These are phyloP conservation scores for Hypericum perforatum DNA, from an alignment of 345 rosid genomes.

Conservation along the genomic window DNA sequence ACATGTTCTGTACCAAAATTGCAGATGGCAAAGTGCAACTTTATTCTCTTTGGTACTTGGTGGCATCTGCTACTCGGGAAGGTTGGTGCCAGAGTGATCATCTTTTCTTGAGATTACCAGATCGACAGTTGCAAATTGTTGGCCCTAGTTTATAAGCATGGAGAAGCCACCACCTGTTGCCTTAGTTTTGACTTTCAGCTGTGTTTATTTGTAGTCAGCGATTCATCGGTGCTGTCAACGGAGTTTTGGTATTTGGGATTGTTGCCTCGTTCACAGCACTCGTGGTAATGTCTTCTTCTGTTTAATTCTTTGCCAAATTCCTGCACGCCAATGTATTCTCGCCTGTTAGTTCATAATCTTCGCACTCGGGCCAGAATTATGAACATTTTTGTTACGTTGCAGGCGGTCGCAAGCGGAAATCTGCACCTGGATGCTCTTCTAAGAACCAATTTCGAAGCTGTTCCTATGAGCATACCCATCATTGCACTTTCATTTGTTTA, in stretches of 20 bases:
- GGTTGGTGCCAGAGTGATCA: conserved; percentile 29
- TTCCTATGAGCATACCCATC: conserved; percentile 97
- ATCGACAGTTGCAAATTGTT: neutral
- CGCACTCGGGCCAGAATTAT: neutral
- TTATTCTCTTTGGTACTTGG: conserved; percentile 66
- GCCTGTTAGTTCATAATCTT: neutral
- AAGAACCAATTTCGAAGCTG: conserved; percentile 77
- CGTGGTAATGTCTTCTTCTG: conserved; percentile 42
- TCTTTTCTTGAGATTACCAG: neutral
- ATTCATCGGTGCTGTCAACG: conserved; percentile 74
- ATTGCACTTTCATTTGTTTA: conserved; percentile 87
- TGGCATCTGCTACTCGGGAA: conserved; percentile 81
- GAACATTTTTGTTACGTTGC: conserved; percentile 14
- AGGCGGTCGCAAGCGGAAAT: conserved; percentile 71
- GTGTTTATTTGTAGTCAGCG: conserved; percentile 60
- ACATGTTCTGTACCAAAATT: conserved; percentile 30
- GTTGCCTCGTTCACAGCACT: conserved; percentile 66
- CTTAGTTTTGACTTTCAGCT: conserved; percentile 7
- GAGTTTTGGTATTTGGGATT: conserved; percentile 64
- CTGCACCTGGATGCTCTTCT: conserved; percentile 71
- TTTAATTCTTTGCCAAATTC: neutral
- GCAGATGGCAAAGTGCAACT: conserved; percentile 90
- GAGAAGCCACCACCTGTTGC: neutral
- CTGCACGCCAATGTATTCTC: neutral
- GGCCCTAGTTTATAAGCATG: neutral